These are phyloP conservation scores for Erodium moschatum DNA, from an alignment of 441 rosid genomes.

Conservation along the genomic window DNA sequence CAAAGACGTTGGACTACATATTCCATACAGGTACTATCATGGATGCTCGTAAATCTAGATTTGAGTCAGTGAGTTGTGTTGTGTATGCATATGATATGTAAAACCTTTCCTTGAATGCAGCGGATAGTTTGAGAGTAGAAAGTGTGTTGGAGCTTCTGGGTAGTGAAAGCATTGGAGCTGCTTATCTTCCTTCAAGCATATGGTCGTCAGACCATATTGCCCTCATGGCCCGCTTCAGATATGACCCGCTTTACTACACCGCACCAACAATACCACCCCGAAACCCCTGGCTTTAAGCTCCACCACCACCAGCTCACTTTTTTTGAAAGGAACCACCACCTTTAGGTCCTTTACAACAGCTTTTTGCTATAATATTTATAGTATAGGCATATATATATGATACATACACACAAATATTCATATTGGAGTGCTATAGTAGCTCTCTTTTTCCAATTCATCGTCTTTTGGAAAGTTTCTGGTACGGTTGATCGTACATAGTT, in stretches of 20 bases:
- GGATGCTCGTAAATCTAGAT: neutral
- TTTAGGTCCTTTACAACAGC: too few relatives aligned
- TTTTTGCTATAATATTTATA: too few relatives aligned
- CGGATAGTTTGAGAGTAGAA: conserved; percentile 27
- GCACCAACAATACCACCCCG: neutral
- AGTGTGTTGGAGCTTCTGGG: conserved; percentile 31
- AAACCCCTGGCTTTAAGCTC: neutral
- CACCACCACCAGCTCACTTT: neutral
- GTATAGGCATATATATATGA: too few relatives aligned
- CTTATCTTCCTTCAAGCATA: conserved; percentile 27
- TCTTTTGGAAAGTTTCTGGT: too few relatives aligned
- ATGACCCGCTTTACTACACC: conserved; percentile 2
- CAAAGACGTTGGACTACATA: conserved; percentile 32
- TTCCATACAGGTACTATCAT: conserved; percentile 29
- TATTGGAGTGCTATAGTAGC: too few relatives aligned
- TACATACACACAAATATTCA: too few relatives aligned
- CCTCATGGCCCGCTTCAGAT: conserved; percentile 29
- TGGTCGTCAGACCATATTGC: conserved; percentile 37
- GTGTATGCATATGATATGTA: neutral
- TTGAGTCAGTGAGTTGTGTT: neutral
- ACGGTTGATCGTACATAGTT: too few relatives aligned
- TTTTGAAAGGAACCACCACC: too few relatives aligned
- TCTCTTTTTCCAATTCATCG: too few relatives aligned
- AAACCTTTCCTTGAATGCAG: conserved; percentile 15
- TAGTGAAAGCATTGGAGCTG: conserved; percentile 21